Evolutionary conservation across 1,284 basidiomycete species (phyloP), one percentile per base, ranked within the genome.

Genomic region (Phylloboletellus chloephorus): DNA sequence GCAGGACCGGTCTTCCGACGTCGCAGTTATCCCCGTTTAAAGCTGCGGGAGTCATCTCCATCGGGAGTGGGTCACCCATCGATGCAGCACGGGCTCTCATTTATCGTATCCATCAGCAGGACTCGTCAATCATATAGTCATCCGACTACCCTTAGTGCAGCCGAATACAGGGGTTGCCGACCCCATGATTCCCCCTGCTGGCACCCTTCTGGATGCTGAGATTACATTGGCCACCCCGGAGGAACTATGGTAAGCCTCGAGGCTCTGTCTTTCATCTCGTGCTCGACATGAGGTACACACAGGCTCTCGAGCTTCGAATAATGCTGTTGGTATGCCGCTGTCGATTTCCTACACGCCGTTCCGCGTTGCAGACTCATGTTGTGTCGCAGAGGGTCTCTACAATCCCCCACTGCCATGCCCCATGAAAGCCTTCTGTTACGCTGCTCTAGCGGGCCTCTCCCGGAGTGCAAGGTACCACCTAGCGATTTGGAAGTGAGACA

Each of bases 71-170:
- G 24, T 87, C 83, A 1, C 85, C 87, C 9, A 70, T 88, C 44
- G 88, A 90, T 58, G 84, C 82, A 3, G 68, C 82, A 21, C 88
- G 88, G 55, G 77, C 77, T 1, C 81, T 87, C 26, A 59, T 81
- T 10, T 80, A 79, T 58, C 70, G 72, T 43, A 64, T 78, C 25
- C 76, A 80, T 46, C 62, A 81, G 51, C 73, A 78, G 46, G 62
- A 50, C 3, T 67, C 64, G 41, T 70, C 53, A 52, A 47, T 23
- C 76, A 82, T 51, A 79, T 91, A 43, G 82, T 86, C 4, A 78
- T 90, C 88, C 88, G 0, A 91, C 88, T 2, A 89, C 88, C 5
- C 65, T 90, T 22, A 86, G 82, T 48, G 86, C 86, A 2, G 88
- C 88, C 1, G 87, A 90, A 55, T 85, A 83, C 54, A 72, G 72